A percentile compares a stretch with the other conserved stretches of the same genome.
phyloP scores from a whole-genome alignment of 176 grass and related monocot genomes.

The Zoysia japonica region DNA sequence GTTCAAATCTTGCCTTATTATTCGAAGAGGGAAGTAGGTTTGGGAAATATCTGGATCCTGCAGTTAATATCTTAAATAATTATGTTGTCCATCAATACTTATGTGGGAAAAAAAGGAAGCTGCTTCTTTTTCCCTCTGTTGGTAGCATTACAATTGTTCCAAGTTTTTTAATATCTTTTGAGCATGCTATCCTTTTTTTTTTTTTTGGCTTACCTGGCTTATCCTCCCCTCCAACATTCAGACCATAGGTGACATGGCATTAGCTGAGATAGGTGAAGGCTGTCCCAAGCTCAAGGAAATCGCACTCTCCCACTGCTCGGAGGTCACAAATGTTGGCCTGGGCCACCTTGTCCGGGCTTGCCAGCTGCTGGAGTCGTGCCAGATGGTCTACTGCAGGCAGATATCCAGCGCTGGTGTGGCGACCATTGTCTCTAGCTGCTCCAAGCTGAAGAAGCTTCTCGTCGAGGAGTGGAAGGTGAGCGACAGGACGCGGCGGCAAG shows the following conservation, averaged over 20 bases:
- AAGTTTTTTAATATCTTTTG: background rate
- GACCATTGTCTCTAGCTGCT: conserved; percentile 64
- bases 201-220: conserved; percentile 6
- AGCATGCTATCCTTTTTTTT: background rate
- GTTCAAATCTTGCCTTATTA: background rate
- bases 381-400: conserved; percentile 74
- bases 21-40: background rate
- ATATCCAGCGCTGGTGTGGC: conserved; percentile 71
- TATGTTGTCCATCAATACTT: background rate
- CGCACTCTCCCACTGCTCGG: conserved; percentile 61
- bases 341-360: conserved; percentile 66
- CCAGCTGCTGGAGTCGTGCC: conserved; percentile 52
- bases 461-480: conserved; percentile 84
- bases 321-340: conserved; percentile 75
- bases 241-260: conserved; percentile 64
- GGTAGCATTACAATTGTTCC: background rate
- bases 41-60: background rate
- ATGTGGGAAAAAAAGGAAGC: background rate
- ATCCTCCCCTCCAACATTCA: conserved; percentile 28
- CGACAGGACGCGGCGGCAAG: conserved; percentile 69
- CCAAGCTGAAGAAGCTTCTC: conserved; percentile 74
- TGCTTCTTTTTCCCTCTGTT: background rate
- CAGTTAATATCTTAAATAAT: background rate
- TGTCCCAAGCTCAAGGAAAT: conserved; percentile 69
- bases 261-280: conserved; percentile 71